Percentiles rank a stretch among this genome's conserved stretches.
phyloP scores from a whole-genome alignment of 208 protist genomes.

The Endotrypanum monterogeii region DNA sequence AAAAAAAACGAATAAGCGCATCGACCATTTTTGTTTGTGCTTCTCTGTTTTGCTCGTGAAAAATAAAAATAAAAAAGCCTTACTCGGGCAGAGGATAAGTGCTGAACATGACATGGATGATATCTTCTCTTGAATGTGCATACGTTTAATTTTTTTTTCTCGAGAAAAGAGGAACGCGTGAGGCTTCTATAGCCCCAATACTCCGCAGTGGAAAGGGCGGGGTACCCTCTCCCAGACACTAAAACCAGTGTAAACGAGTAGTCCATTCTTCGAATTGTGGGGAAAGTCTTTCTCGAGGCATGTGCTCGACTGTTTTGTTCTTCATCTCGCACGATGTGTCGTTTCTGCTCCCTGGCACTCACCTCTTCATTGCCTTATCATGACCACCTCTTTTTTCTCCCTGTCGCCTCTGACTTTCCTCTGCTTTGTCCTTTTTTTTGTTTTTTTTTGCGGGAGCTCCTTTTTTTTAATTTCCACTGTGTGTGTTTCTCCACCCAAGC shows the following conservation, averaged over 20 bases:
- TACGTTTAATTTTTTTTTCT: neutral
- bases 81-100: neutral
- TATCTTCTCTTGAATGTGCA: neutral
- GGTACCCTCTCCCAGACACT: neutral
- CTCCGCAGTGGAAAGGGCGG: neutral
- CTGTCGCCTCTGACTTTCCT: neutral
- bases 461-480: too few relatives aligned
- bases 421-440: neutral
- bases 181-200: neutral
- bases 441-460: too few relatives aligned
- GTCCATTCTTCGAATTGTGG: neutral
- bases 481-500: too few relatives aligned
- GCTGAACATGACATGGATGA: neutral
- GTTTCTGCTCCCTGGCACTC: too few relatives aligned
- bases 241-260: neutral
- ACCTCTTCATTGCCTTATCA: neutral
- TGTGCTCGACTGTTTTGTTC: too few relatives aligned
- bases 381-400: neutral
- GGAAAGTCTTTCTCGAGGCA: too few relatives aligned
- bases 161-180: neutral
- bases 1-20: constrained; percentile 7
- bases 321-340: too few relatives aligned
- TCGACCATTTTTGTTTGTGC: neutral
- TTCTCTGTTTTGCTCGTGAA: too few relatives aligned
- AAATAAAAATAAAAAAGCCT: neutral